These are phyloP conservation scores for Pseudopyrenochaeta lycopersici DNA, from an alignment of 2,329 filamentous ascomycete genomes.

Conservation along the genomic window DNA sequence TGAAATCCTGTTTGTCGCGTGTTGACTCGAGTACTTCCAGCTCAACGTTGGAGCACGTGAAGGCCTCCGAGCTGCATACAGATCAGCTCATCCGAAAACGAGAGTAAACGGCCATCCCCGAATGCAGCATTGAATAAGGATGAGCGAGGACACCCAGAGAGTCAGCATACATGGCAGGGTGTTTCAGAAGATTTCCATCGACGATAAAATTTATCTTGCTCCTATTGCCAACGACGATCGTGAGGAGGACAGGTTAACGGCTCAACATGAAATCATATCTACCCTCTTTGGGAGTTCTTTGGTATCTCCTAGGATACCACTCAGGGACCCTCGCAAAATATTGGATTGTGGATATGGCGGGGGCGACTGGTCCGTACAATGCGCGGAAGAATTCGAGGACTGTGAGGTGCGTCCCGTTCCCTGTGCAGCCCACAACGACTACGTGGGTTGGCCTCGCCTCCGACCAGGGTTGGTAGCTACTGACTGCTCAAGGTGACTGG, in stretches of 20 bases:
- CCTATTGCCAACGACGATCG: slow-evolving; percentile 47
- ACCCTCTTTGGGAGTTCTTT: slow-evolving; percentile 40
- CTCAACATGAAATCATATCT: slow-evolving; percentile 45
- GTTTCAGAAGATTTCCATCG: slow-evolving; percentile 50
- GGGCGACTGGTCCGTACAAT: slow-evolving; percentile 48
- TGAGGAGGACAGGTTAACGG: slow-evolving; percentile 48
- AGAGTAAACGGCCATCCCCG: background rate
- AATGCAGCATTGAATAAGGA: slow-evolving; percentile 1
- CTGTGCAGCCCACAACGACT: background rate
- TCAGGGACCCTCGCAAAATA: slow-evolving; percentile 39
- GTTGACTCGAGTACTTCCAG: background rate
- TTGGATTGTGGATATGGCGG: slow-evolving; percentile 52
- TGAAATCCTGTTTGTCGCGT: background rate
- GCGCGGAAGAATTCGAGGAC: slow-evolving; percentile 49
- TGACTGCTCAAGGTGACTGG: slow-evolving; percentile 45
- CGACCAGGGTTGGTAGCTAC: background rate
- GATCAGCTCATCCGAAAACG: too few species aligned
- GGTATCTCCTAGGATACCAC: slow-evolving; percentile 39
- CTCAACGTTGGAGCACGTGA: background rate
- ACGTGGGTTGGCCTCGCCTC: background rate
- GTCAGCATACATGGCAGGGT: slow-evolving; percentile 48
- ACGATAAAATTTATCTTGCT: slow-evolving; percentile 50
- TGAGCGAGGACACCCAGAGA: slow-evolving; percentile 29
- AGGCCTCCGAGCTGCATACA: background rate
- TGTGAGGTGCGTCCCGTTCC: slow-evolving; percentile 44